Base-by-base conservation (phyloP, 805 yeast species). In the Jamesozyma rosinii region DNA sequence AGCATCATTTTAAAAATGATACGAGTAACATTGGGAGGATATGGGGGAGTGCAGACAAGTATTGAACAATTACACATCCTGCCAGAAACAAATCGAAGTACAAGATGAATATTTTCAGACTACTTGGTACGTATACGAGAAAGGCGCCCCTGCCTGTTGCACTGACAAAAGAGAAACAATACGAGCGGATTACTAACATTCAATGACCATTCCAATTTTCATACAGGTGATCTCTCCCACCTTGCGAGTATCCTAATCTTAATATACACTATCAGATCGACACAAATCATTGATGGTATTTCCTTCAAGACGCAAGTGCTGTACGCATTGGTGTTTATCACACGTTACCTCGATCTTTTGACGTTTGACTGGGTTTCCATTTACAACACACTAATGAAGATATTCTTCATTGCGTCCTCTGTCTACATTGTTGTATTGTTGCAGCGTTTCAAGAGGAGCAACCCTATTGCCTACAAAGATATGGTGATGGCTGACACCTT, bases 271-370 rank as follows among this genome's bases (percentile, higher is more conserved):
- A 86, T 92, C 52, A 73, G 69, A 41, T 57, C 66, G 5, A 74
- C 83, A 43, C 70, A 69, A 47, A 80, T 94, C 5, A 79, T 83
- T 38, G 75, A 78, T 26, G 98, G 98, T 36, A 75, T 92, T 39
- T 88, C 97, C 1, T 67, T 85, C 58, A 90, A 90, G 66, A 85
- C 97, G 0, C 97, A 92, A 61, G 67, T 75, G 1, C 67, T 90
- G 34, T 92, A 90, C 61, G 77, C 75, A 35, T 49, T 80, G 27
- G 95, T 87, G 17, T 88, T 77, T 54, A 58, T 77, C 35, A 72
- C 88, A 13, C 75, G 96, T 48, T 88, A 87, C 62, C 50, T 83
- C 45, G 88, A 83, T 62, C 59, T 79, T 27, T 48, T 65, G 36
- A 46, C 60, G 46, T 59, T 62, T 61, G 70, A 69, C 41, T 83